phyloP scores from a whole-genome alignment of 805 yeast species.

The Metschnikowia anglica region DNA sequence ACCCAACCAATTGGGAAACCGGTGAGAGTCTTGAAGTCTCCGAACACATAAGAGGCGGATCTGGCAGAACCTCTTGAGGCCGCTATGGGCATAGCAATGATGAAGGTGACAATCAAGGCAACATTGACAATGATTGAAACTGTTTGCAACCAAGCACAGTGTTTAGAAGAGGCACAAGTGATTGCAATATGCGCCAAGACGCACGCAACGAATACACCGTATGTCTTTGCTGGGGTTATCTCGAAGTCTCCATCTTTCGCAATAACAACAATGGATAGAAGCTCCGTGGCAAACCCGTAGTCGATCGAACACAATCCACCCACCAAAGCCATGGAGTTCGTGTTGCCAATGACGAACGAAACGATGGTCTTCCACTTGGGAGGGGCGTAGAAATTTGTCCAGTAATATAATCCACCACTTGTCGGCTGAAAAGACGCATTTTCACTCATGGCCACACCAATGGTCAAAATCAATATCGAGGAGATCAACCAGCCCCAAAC shows the following conservation, averaged over 20 bases:
- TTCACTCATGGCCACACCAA: conserved; percentile 66
- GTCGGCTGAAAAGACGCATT: conserved; percentile 71
- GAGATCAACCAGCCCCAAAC: conserved; percentile 76
- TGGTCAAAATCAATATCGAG: conserved; percentile 51
- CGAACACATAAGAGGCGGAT: conserved; percentile 54
- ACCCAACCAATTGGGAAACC: conserved; percentile 64
- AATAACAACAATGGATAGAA: conserved; percentile 57
- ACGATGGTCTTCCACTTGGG: conserved; percentile 23
- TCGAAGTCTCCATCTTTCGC: conserved; percentile 54
- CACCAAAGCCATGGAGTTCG: conserved; percentile 64
- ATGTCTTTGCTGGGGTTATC: conserved; percentile 52
- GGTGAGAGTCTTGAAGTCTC: conserved; percentile 48
- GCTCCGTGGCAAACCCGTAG: conserved; percentile 64
- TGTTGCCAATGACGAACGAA: conserved; percentile 54
- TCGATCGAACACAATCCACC: conserved; percentile 67
- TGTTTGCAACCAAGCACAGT: conserved; percentile 59
- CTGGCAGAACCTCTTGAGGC: conserved; percentile 41
- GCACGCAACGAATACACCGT: conserved; percentile 67
- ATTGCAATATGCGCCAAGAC: conserved; percentile 50
- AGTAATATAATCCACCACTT: conserved; percentile 68
- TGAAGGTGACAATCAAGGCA: conserved; percentile 49
- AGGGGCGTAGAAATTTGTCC: conserved; percentile 70
- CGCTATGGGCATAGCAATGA: conserved; percentile 68
- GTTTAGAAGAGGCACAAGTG: conserved; percentile 56
- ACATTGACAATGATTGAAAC: conserved; percentile 56